Base-by-base conservation (phyloP, 768 basidiomycete genomes). In the Suillus tomentosus region DNA sequence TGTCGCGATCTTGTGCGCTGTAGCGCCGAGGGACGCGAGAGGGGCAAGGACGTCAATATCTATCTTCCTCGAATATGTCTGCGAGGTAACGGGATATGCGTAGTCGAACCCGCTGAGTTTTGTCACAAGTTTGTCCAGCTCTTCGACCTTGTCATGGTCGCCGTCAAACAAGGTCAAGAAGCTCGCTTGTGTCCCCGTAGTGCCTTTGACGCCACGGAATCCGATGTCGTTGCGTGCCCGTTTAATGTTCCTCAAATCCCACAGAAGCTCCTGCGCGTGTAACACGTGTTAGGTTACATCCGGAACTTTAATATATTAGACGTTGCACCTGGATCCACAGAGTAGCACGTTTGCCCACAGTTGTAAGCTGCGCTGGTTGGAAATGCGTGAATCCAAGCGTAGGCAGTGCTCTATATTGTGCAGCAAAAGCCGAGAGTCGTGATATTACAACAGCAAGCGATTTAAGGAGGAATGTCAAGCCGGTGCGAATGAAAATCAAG, bases 201-300 rank as follows among this genome's bases (percentile, higher is more conserved):
- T 99, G n/a, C 97, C 97, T 78, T 99, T 99, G 60, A 96, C 97
- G 54, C 97, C 97, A 62, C 97, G 87, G 82, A 99, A 99, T 5
- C 97, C 96, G 58, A 99, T 77, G 75, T 99, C 96, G 66, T 93
- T 89, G 27, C 94, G 81, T 0, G 92, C 95, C 37, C 96, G 87
- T 73, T 89, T 87, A 72, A 99, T 82, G 76, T 98, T 98, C 22
- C 96, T 84, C 64, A 99, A 80, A 76, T 99, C 97, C 96, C 96
- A 98, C 2, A 99, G 81, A 3, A 99, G 84, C 72, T 99, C 97
- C 87, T 93, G 67, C 11, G 48, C 19, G 34, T 31, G 15, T 17
- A 19, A 42, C 19, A 42, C 39, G 39, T 40, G 56, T 57, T 57
- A 17, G 27, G 39, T 57, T 24, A 15, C 56, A 27, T 42, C 17